Evolutionary conservation across 1,284 basidiomycete genomes (phyloP), one percentile per base, ranked within the genome.

Genomic region (Fomes fomentarius): DNA sequence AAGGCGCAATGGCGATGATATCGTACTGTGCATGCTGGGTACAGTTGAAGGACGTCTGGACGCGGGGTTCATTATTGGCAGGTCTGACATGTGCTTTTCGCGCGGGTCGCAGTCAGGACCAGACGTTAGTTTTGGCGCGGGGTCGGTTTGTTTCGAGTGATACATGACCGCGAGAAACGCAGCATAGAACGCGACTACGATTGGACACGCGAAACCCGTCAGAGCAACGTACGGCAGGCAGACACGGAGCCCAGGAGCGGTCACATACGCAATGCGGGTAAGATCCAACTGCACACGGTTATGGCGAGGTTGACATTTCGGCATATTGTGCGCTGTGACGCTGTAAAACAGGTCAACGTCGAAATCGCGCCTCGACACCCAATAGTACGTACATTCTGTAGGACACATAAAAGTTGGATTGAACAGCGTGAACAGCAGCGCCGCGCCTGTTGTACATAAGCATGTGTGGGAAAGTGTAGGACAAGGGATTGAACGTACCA

Each of bases 221-320:
- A 11, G n/a, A 1, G n/a, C 14, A 19, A n/a, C 41, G 17, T 11
- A 14, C 22, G 12, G 24, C 17, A 43, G 1, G 14, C n/a, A 15
- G 2, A 37, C 10, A 33, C 28, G n/a, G n/a, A n/a, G n/a, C n/a
- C n/a, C n/a, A 39, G 5, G 15, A 30, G 10, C 34, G 9, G 7
- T 25, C 12, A 69, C 82, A 59, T 61, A 87, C 85, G 70, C 37
- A 85, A 66, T 2, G 67, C 65, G 11, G 85, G 84, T 44, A 78
- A 71, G 25, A 83, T 63, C 85, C 85, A 87, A 58, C 75, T 80
- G 19, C 74, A 74, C 1, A 82, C 64, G 37, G 82, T 57, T 19
- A 84, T 78, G 60, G 76, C 83, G 10, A 78, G 57, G 52, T 77
- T 76, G 37, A 84, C 69, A 15, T 81, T 63, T 46, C 71, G 69